Evolutionary conservation across 140 eudicot genomes (phyloP).

Genomic region (Ambrosia hybrid): DNA sequence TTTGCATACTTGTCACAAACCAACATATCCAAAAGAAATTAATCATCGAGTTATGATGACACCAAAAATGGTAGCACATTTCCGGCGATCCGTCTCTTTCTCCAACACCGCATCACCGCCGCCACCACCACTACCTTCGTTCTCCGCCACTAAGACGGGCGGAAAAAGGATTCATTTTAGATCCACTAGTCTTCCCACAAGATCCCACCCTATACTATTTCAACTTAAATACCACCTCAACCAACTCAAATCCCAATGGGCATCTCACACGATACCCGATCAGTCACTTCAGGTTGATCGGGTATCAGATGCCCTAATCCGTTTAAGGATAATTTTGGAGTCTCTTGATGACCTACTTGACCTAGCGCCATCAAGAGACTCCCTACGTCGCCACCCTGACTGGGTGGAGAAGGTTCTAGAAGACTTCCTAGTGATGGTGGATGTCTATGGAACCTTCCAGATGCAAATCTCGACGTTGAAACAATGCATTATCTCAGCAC

Average conservation of each 20-base stretch:
- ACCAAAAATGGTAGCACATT: conserved; percentile 70
- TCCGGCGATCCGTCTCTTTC: conserved; percentile 61
- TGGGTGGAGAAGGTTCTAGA: conserved; percentile 82
- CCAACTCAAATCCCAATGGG: conserved; percentile 48
- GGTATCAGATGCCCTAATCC: conserved; percentile 48
- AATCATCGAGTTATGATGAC: conserved; percentile 35
- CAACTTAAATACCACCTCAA: conserved; percentile 64
- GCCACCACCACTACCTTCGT: conserved; percentile 14
- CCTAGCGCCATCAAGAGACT: conserved; percentile 68
- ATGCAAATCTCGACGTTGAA: conserved; percentile 52
- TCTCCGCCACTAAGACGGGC: conserved; percentile 23
- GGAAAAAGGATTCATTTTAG: conserved; percentile 55
- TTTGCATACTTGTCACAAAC: conserved; percentile 17
- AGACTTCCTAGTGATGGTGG: conserved; percentile 68
- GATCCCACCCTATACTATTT: conserved; percentile 67
- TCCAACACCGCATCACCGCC: conserved; percentile 46
- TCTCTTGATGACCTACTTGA: conserved; percentile 79
- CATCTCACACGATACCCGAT: conserved; percentile 19
- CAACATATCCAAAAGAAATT: neutral
- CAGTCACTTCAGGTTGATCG: conserved; percentile 36
- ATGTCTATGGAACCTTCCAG: conserved; percentile 73
- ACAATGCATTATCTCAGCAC: conserved; percentile 61
- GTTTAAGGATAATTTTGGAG: conserved; percentile 53
- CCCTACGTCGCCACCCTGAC: conserved; percentile 36
- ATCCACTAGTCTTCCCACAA: conserved; percentile 80